These are phyloP conservation scores for Umbilicus rupestris DNA, from an alignment of 164 flowering plant genomes.

Conservation along the genomic window DNA sequence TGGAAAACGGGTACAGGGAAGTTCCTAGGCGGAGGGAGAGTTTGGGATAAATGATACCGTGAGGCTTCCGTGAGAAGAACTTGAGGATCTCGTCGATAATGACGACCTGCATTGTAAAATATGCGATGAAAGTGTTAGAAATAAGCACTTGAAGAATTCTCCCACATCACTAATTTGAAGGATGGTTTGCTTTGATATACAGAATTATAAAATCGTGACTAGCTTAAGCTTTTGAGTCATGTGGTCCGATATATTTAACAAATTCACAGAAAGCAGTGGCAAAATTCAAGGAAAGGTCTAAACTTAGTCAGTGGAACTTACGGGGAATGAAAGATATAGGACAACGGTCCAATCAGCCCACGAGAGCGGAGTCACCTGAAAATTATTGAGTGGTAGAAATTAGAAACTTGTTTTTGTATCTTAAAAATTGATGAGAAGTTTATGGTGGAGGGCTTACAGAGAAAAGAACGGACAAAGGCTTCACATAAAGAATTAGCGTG, in stretches of 20 bases:
- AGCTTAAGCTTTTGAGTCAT: too few species aligned
- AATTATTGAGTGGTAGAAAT: not conserved
- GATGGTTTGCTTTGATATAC: too few species aligned
- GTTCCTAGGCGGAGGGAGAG: too few species aligned
- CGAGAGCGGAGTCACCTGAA: constrained; percentile 86
- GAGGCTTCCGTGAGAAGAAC: constrained; percentile 73
- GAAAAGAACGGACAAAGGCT: constrained; percentile 76
- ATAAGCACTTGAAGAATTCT: too few species aligned
- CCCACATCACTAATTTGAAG: too few species aligned
- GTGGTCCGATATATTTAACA: too few species aligned
- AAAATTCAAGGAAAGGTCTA: not conserved
- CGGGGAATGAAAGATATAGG: constrained; percentile 89
- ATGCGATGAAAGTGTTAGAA: too few species aligned
- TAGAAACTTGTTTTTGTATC: not conserved
- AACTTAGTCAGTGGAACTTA: constrained; percentile 25
- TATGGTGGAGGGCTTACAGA: constrained; percentile 57
- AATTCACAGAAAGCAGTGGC: too few species aligned
- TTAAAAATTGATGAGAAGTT: not conserved
- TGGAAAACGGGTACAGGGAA: too few species aligned
- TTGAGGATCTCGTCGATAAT: constrained; percentile 86
- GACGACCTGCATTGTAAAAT: constrained; percentile 67
- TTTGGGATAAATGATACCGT: constrained; percentile 42
- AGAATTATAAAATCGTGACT: too few species aligned
- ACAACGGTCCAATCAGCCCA: constrained; percentile 86
- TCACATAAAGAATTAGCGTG: constrained; percentile 71